phyloP scores from a whole-genome alignment of 495 filamentous ascomycete genomes.

The Penicillium diatomitis region DNA sequence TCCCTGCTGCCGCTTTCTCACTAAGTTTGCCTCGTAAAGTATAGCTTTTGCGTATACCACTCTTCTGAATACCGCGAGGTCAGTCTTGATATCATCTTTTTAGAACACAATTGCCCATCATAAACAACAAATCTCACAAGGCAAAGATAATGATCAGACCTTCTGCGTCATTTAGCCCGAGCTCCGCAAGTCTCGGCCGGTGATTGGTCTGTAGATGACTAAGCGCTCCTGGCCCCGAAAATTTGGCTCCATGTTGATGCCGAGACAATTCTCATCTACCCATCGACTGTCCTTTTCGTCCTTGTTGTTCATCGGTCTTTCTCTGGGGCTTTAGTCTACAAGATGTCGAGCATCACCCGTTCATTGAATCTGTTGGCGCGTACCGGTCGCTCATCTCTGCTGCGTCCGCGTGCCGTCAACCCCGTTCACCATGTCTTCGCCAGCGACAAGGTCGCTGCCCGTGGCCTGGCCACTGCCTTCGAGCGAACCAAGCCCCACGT shows the following conservation, averaged over 20 bases:
- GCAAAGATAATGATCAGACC: background rate
- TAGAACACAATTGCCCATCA: no score
- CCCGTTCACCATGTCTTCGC: slow-evolving; percentile 63
- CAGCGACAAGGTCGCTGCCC: slow-evolving; percentile 54
- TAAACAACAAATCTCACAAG: no score
- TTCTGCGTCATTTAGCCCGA: background rate
- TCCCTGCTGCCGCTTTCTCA: no score
- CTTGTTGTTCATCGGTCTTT: slow-evolving; percentile 23
- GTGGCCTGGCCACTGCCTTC: slow-evolving; percentile 70
- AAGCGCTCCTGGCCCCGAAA: slow-evolving; percentile 29
- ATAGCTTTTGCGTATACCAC: no score
- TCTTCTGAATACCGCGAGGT: no score
- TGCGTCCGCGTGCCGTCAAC: slow-evolving; percentile 51
- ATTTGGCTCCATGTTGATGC: slow-evolving; percentile 28
- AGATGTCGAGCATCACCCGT: slow-evolving; percentile 57
- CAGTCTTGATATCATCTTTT: no score
- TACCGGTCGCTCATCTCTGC: slow-evolving; percentile 54
- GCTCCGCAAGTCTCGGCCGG: slow-evolving; percentile 28
- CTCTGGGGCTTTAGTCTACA: slow-evolving; percentile 29
- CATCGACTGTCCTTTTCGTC: slow-evolving; percentile 26
- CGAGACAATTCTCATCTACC: slow-evolving; percentile 16
- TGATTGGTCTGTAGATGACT: slow-evolving; percentile 36
- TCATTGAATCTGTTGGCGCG: slow-evolving; percentile 60
- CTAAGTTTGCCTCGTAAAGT: no score
- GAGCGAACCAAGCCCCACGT: slow-evolving; percentile 94